Conservation (phyloP, 179 eudicot species). For the Vitellaria paradoxa region DNA sequence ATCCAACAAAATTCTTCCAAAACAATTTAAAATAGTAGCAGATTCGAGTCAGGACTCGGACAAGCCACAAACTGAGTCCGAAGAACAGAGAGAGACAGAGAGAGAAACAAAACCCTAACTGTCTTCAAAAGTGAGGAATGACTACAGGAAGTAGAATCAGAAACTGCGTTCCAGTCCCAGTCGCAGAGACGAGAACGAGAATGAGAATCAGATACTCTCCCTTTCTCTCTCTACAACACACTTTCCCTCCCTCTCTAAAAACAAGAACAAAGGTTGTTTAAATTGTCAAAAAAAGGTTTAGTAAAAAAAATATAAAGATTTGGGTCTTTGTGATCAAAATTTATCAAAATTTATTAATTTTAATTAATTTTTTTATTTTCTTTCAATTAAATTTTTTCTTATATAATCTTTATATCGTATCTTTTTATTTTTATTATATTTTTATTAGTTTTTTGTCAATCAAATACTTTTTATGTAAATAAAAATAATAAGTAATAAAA, state of each 20-base stretch:
- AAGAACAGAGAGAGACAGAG: not conserved
- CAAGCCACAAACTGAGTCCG: not conserved
- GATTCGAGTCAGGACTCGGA: constrained; percentile 14
- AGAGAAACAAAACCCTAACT: constrained; percentile 3
- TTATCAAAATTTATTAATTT: too few species aligned
- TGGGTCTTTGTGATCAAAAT: too few species aligned
- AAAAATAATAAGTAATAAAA: too few species aligned
- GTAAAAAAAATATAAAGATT: too few species aligned
- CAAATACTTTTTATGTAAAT: too few species aligned
- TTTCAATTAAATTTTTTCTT: too few species aligned
- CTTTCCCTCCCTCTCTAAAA: not conserved
- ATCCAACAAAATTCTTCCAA: not conserved
- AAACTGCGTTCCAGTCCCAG: constrained; percentile 7
- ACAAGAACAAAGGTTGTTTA: too few species aligned
- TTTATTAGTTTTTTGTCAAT: too few species aligned
- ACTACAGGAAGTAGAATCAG: constrained; percentile 12
- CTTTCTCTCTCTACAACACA: not conserved
- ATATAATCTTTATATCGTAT: too few species aligned
- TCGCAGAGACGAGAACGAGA: not conserved
- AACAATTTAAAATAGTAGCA: not conserved
- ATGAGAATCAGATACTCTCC: not conserved
- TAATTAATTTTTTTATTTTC: too few species aligned
- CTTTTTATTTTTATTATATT: too few species aligned
- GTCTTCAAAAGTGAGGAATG: constrained; percentile 2
- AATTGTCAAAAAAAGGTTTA: too few species aligned